Percentiles rank a stretch among this genome's conserved stretches.
phyloP scores from a whole-genome alignment of 495 filamentous ascomycete species.

The Cenococcum geophilum region DNA sequence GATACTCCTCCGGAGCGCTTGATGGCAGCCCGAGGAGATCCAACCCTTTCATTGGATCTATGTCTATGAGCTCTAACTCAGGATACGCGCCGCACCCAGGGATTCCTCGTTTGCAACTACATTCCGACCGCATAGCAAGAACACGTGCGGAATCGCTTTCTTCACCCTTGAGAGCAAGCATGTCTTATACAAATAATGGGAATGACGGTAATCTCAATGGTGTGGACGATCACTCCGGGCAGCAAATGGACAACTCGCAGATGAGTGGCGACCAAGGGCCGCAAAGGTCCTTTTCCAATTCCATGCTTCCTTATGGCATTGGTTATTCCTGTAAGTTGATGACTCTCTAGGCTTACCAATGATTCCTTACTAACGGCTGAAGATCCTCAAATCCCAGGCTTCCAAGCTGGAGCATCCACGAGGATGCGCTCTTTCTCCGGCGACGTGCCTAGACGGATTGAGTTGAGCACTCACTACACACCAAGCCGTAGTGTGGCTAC shows the following conservation, averaged over 20 bases:
- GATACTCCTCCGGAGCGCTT: slow-evolving; percentile 25
- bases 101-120: slow-evolving; percentile 35
- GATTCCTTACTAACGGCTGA: slow-evolving; percentile 7
- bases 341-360: background rate
- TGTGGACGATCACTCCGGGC: slow-evolving; percentile 11
- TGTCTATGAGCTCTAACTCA: slow-evolving; percentile 24
- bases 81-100: slow-evolving; percentile 29
- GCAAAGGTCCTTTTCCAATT: slow-evolving; percentile 23
- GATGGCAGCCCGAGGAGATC: slow-evolving; percentile 27
- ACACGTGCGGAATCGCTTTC: slow-evolving; percentile 32
- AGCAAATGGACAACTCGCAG: slow-evolving; percentile 16
- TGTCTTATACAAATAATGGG: slow-evolving; percentile 34
- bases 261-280: slow-evolving; percentile 19
- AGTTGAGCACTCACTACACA: slow-evolving; percentile 32
- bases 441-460: slow-evolving; percentile 33
- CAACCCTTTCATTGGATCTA: slow-evolving; percentile 31
- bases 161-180: slow-evolving; percentile 38
- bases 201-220: slow-evolving; percentile 21
- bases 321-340: slow-evolving; percentile 38
- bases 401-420: slow-evolving; percentile 29
- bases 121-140: slow-evolving; percentile 33
- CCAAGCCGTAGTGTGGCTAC: slow-evolving; percentile 25
- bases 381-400: slow-evolving; percentile 36
- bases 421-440: slow-evolving; percentile 35
- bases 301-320: slow-evolving; percentile 35